A percentile compares a stretch with the other conserved stretches of the same genome.
Evolutionary conservation across 331 rosid species (phyloP).

Genomic region (Malus hybrid): DNA sequence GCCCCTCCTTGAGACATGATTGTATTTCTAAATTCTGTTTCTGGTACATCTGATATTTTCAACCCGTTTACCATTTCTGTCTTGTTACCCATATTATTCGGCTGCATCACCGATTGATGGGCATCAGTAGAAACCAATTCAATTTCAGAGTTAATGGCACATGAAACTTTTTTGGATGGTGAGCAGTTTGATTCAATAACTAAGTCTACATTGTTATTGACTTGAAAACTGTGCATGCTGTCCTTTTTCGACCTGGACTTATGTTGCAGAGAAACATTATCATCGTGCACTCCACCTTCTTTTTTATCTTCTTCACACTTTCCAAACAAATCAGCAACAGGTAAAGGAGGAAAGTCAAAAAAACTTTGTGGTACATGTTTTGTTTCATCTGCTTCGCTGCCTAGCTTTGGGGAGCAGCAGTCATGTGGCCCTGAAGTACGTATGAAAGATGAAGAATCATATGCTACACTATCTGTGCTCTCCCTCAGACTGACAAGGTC

Average conservation of each 20-base stretch:
- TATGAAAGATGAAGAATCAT: constrained; percentile 27
- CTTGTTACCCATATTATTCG: constrained; percentile 28
- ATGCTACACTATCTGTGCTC: constrained; percentile 42
- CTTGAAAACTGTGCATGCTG: constrained; percentile 66
- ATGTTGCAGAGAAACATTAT: constrained; percentile 24
- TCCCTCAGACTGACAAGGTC: constrained; percentile 52
- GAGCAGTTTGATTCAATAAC: constrained; percentile 54
- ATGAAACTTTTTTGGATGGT: constrained; percentile 32
- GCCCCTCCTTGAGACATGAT: constrained; percentile 35
- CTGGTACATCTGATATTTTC: constrained; percentile 70
- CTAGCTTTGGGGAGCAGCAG: constrained; percentile 36
- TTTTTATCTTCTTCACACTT: constrained; percentile 33
- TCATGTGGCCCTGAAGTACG: constrained; percentile 33
- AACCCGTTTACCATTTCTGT: constrained; percentile 38
- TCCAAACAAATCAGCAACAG: constrained; percentile 56
- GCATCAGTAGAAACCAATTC: constrained; percentile 43
- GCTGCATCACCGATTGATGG: constrained; percentile 30
- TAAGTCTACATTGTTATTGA: constrained; percentile 62
- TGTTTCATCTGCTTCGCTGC: constrained; percentile 48
- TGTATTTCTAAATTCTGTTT: constrained; percentile 33
- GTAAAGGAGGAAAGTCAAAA: constrained; percentile 64
- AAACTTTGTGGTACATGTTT: constrained; percentile 30
- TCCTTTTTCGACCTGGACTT: constrained; percentile 45
- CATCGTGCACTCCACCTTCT: constrained; percentile 25
- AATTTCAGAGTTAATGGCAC: constrained; percentile 41